Base-by-base conservation (phyloP, 2,329 filamentous ascomycete genomes). In the Calonectria leucothoes region DNA sequence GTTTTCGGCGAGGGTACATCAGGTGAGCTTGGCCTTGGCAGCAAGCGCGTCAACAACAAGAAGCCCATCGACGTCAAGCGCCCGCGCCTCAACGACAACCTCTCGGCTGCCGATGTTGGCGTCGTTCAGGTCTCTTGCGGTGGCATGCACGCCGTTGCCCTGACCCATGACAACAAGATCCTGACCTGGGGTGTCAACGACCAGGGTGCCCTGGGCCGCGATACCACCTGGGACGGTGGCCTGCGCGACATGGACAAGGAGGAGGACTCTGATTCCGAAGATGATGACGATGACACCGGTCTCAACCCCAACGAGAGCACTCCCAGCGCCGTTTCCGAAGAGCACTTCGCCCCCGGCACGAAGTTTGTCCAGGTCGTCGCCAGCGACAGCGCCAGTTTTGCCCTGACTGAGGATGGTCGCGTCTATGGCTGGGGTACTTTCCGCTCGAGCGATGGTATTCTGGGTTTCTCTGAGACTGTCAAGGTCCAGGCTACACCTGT, bases 101-200 rank as follows among this genome's bases (percentile, higher is more conserved):
- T 86, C 15, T 80, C 81, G 6, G 82, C 84, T 79, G 91, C 91
- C 71, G 92, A 93, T 11, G 88, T 95, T 35, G 94, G 94, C 39
- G 90, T 97, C 42, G 94, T 97, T 3, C 92, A 94, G 83, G 85
- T 97, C 71, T 92, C 94, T 65, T 92, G 93, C 73, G 95, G 95
- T 74, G 94, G 94, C 70, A 96, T 97, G 94, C 95, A 97, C 84
- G 92, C 89, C 66, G 87, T 94, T 75, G 94, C 93, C 4, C 86
- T 97, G 66, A 96, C 95, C 64, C 90, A 92, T 77, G 93, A 96
- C 83, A 95, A 95, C 87, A 93, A 92, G 85, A 94, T 97, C 78
- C 86, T 95, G 68, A 95, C 94, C 33, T 97, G 95, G 95, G 95
- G 95, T 68, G 94, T 97, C 78, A 97, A 97, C 82, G 95, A 97